Evolutionary conservation across 2,329 filamentous ascomycete genomes (phyloP).

Genomic region (Cercospora nicotianae): DNA sequence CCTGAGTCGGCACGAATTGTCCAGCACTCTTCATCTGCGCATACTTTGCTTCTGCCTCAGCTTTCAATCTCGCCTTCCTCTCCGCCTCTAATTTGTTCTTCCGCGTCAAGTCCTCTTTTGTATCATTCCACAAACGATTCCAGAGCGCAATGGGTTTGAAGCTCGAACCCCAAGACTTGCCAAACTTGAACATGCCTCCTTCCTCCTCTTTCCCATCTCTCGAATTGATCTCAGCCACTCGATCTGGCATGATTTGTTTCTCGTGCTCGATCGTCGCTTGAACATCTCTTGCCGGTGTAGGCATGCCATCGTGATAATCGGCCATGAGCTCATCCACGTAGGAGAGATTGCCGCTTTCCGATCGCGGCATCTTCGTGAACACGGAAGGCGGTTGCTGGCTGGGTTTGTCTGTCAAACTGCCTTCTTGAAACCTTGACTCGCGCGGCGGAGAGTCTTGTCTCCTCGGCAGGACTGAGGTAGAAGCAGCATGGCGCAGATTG

Average conservation of each 20-base stretch:
- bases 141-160: constrained; percentile 56
- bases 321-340: constrained; percentile 43
- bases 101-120: constrained; percentile 44
- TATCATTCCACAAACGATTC: constrained; percentile 49
- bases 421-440: constrained; percentile 71
- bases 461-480: constrained; percentile 24
- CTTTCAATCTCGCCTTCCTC: constrained; percentile 45
- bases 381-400: constrained; percentile 69
- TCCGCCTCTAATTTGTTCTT: constrained; percentile 43
- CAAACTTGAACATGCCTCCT: constrained; percentile 55
- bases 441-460: constrained; percentile 39
- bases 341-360: constrained; percentile 35
- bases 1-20: constrained; percentile 41
- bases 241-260: constrained; percentile 26
- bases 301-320: constrained; percentile 37
- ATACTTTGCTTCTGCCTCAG: constrained; percentile 54
- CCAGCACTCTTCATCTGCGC: constrained; percentile 56
- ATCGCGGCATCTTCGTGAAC: constrained; percentile 55
- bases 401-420: constrained; percentile 79
- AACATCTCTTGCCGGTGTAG: constrained; percentile 19
- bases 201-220: constrained; percentile 41
- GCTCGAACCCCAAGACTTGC: constrained; percentile 54
- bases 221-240: constrained; percentile 24
- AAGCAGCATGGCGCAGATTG: constrained; percentile 38
- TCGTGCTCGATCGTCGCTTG: constrained; percentile 27